These are phyloP conservation scores for Bolboschoenoplectus hybrid DNA, from an alignment of 202 grass and related monocot genomes.

Conservation along the genomic window DNA sequence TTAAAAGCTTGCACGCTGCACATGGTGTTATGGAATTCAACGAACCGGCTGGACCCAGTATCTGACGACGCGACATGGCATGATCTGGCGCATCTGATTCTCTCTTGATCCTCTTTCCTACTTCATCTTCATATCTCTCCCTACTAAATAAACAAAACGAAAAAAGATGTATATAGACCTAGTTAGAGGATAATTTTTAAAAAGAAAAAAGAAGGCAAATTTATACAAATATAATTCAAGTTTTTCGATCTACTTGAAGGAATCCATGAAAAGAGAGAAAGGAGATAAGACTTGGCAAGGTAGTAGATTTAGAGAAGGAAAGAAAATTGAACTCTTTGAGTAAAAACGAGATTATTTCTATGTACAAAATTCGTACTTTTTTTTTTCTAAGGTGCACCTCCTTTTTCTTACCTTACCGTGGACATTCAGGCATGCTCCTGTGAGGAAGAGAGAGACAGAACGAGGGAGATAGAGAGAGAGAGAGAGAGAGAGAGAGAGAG, in stretches of 20 bases:
- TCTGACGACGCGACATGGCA: slow-evolving; percentile 42
- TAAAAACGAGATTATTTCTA: slow-evolving; percentile 33
- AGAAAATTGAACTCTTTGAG: slow-evolving; percentile 1
- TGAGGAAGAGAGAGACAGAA: slow-evolving; percentile 11
- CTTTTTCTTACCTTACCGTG: slow-evolving; percentile 61
- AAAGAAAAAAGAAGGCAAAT: not conserved
- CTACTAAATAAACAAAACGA: slow-evolving; percentile 37
- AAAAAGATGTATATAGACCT: not conserved
- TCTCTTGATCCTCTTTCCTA: slow-evolving; percentile 77
- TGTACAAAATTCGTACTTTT: slow-evolving; percentile 17
- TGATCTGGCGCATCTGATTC: slow-evolving; percentile 54
- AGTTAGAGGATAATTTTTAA: not conserved
- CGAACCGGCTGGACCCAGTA: slow-evolving; percentile 45
- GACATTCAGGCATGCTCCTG: slow-evolving; percentile 70
- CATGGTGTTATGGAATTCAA: slow-evolving; percentile 77
- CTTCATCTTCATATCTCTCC: slow-evolving; percentile 68
- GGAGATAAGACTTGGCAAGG: slow-evolving; percentile 7
- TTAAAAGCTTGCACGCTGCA: slow-evolving; percentile 82
- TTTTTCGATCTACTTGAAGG: slow-evolving; percentile 21
- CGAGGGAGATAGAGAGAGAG: not conserved
- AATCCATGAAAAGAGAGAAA: slow-evolving; percentile 12
- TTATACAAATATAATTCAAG: not conserved
- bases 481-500: slow-evolving; percentile 28
- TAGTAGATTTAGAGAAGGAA: slow-evolving; percentile 12
- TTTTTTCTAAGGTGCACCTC: not conserved